Evolutionary conservation across 805 yeast genomes (phyloP).

Genomic region (Saturnispora bothae): DNA sequence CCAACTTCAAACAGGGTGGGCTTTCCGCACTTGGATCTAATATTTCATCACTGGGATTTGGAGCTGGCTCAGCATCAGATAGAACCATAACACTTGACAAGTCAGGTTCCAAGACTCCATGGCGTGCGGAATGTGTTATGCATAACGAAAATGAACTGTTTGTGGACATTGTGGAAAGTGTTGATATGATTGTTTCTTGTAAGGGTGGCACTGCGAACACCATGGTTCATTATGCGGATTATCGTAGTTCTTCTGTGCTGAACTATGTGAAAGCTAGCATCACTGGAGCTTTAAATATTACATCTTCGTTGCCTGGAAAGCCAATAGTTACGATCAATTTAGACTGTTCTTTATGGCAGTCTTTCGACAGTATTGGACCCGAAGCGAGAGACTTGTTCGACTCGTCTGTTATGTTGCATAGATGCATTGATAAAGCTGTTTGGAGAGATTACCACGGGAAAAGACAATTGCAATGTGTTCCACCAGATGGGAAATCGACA

Average conservation of each 20-base stretch:
- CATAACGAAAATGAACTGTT: slow-evolving; percentile 77
- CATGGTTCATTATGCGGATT: background rate
- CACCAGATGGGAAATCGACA: slow-evolving; percentile 74
- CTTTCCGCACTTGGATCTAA: slow-evolving; percentile 10
- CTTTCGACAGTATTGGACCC: slow-evolving; percentile 1
- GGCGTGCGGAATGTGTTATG: slow-evolving; percentile 68
- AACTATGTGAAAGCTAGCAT: slow-evolving; percentile 42
- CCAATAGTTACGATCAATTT: slow-evolving; percentile 61
- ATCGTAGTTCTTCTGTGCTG: background rate
- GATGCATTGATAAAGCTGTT: slow-evolving; percentile 45
- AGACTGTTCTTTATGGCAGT: slow-evolving; percentile 27
- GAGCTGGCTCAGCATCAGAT: slow-evolving; percentile 4
- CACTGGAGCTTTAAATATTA: slow-evolving; percentile 52
- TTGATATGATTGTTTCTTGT: slow-evolving; percentile 43
- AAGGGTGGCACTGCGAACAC: background rate
- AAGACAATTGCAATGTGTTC: slow-evolving; percentile 55
- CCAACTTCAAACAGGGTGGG: slow-evolving; percentile 20
- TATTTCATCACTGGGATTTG: slow-evolving; percentile 1
- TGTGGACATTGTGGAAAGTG: slow-evolving; percentile 66
- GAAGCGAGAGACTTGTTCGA: slow-evolving; percentile 2
- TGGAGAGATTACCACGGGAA: slow-evolving; percentile 34
- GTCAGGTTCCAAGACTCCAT: slow-evolving; percentile 41
- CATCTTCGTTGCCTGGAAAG: slow-evolving; percentile 63
- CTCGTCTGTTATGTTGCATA: slow-evolving; percentile 42
- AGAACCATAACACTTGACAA: slow-evolving; percentile 23